These are phyloP conservation scores for Silene conica DNA, from an alignment of 148 eudicot species.

Conservation along the genomic window DNA sequence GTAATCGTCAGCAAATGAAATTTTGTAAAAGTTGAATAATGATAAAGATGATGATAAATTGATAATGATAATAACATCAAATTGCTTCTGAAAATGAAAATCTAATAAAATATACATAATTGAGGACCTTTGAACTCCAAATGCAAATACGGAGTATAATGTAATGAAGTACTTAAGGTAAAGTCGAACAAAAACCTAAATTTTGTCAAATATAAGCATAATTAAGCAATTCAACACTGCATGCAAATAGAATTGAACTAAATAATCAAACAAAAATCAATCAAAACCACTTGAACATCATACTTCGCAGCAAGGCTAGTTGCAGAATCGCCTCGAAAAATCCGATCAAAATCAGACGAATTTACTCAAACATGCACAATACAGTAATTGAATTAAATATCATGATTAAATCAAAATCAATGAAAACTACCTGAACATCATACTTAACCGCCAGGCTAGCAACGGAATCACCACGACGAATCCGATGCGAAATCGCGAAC, in stretches of 20 bases:
- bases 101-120: no score
- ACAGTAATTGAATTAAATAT: neutral
- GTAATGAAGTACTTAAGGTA: neutral
- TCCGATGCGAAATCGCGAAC: slow-evolving; percentile 80
- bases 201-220: neutral
- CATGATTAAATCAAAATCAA: neutral
- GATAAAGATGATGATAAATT: no score
- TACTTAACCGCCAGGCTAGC: slow-evolving; percentile 91
- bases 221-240: neutral
- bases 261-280: neutral
- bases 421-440: slow-evolving; percentile 64
- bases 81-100: no score
- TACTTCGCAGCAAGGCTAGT: neutral
- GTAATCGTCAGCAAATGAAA: no score
- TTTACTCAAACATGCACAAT: neutral
- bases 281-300: neutral
- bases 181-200: neutral
- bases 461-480: slow-evolving; percentile 54
- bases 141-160: no score
- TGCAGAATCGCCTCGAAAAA: neutral
- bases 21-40: no score
- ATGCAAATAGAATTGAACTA: neutral
- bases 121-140: no score
- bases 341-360: neutral
- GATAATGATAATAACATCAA: no score